Base-by-base conservation (phyloP, 495 filamentous ascomycete genomes). In the Hyaloscypha hepaticicola region DNA sequence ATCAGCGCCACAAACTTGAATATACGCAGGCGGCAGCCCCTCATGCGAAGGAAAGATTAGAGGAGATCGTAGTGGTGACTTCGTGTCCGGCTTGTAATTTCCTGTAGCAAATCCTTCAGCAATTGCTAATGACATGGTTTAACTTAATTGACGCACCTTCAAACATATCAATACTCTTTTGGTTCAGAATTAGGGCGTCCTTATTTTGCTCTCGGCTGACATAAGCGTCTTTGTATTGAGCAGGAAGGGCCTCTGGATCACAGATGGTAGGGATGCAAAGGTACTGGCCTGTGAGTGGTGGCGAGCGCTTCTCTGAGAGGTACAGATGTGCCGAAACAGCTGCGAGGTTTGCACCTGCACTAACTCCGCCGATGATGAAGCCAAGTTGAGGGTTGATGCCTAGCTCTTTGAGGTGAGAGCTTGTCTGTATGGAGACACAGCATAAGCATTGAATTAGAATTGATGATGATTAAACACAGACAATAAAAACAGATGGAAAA, bases 361-460 rank as follows among this genome's bases (percentile, higher is more conserved):
- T 80, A 0, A 71, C 72, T 9, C 82, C 82, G 28, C 79, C 79
- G 29, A 84, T 55, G 38, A 85, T 67, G 60, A 83, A 84, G 1
- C 82, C 82, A 53, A 56, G 66, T 12, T 69, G 64, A 3, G 75
- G 73, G 51, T 77, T 70, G 21, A 75, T 73, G 16, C 70, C 72
- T 2, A 77, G 68, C 8, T 45, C 38, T 4, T 14, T 19, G 16
- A 45, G 1, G 38, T 45, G 38, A 4, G 16, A 8, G 6, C 11
- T 14, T 16, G 38, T 45, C 38, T 45, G 19, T 11, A 45, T 3
- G n/a, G n/a, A n/a, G n/a, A n/a, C n/a, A n/a, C n/a, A n/a, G n/a
- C n/a, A n/a, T n/a, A n/a, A n/a, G n/a, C n/a, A n/a, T n/a, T n/a
- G n/a, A n/a, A n/a, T n/a, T n/a, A n/a, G n/a, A n/a, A n/a, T n/a